Evolutionary conservation across 345 rosid species (phyloP), one percentile per base, ranked within the genome.

Genomic region (Cochlearia excelsa): DNA sequence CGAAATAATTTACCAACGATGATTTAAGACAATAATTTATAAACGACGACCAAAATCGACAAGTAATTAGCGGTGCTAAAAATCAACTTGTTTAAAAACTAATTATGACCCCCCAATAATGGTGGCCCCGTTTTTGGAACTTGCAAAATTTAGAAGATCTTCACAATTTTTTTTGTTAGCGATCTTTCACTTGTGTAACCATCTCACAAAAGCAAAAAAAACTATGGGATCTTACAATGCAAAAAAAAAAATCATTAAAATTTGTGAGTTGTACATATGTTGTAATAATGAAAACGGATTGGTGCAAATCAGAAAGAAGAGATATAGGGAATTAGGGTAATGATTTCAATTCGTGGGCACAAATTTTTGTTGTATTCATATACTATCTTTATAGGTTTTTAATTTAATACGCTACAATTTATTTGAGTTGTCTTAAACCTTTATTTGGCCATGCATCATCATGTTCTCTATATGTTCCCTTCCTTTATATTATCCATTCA

Each of bases 381-480:
- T 16, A 16, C 49, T 10, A 57, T 63, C 46, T 37, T 59, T 70
- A 61, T 61, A 23, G 6, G 44, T 44, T 26, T 44, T 26, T 44
- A 57, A 57, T 26, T 30, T 37, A 43, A 57, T 27, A 16, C 23
- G 23, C 23, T 16, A 16, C 23, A 27, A 6, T 59, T 43, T 50
- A 37, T 63, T 49, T 8, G 64, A 57, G 66, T 51, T 63, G 70
- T 51, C 74, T 57, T 70, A 58, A 50, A 57, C 54, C 65, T 70
- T 70, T 63, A 50, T 50, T 44, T 30, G 50, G 75, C 75, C 70
- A 70, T 70, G 70, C 70, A 70, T 64, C 69, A 70, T 70, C 60
- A 70, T 70, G 65, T 35, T 57, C 60, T 48, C 28, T 63, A 43
- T 57, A 63, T 70, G 59, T 63, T 37, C 59, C 74, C 54, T 70